Evolutionary conservation across 2,329 filamentous ascomycete genomes (phyloP), one percentile per base, ranked within the genome.

Genomic region (Dactylellina drechsleri): DNA sequence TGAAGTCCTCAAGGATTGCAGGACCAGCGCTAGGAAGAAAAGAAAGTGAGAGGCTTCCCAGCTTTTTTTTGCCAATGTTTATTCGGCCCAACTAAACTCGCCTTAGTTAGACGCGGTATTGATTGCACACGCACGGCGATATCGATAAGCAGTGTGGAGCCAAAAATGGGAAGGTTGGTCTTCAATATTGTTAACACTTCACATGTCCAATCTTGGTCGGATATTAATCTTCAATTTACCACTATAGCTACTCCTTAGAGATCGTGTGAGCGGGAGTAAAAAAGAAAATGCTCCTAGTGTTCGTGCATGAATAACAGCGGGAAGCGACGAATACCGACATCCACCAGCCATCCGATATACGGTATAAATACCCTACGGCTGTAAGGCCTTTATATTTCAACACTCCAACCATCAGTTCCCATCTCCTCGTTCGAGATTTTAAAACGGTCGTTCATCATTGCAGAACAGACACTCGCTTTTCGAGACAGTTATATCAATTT

Each of bases 261-360:
- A 36, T 36, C 31, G 31, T 36, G 10, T 36, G 31, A 36, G 10
- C 31, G 31, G 31, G 31, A 52, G 3, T 12, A 20, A 52, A 52
- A 23, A 52, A 23, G 18, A 52, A 52, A 52, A 52, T 52, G 16
- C 47, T 52, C 47, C 47, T 52, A 52, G 47, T 23, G 47, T 52
- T 18, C 20, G 18, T 26, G 47, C 18, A 23, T 52, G 18, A 52
- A 52, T 36, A 36, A 36, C 31, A 36, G 31, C 31, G 31, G 31
- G 31, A 36, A 36, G 31, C 31, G 31, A 36, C 31, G 20, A 18
- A 20, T 52, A 13, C 18, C 18, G 12, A 20, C 5, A 47, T n/a
- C 18, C 18, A 52, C 47, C 47, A 52, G 47, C 47, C 47, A 20
- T 52, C 18, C n/a, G 18, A 20, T 23, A 52, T 18, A 18, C 5